Evolutionary conservation across 345 rosid genomes (phyloP).

Genomic region (Kandelia obovata): DNA sequence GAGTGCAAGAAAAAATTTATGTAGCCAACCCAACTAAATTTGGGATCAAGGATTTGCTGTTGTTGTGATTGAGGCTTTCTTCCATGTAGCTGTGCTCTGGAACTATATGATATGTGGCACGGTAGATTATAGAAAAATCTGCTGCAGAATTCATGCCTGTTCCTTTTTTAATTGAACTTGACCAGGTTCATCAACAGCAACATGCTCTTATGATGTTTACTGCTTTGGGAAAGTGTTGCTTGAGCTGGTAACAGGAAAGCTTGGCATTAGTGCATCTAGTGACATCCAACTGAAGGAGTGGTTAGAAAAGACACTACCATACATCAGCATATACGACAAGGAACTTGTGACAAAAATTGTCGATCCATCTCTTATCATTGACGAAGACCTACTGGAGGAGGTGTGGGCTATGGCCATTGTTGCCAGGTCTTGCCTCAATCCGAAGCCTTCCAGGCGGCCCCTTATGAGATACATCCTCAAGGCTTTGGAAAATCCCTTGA

Average conservation of each 20-base stretch:
- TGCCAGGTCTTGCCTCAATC: conserved; percentile 91
- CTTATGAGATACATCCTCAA: conserved; percentile 87
- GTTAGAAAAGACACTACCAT: conserved; percentile 67
- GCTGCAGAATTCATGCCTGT: not conserved
- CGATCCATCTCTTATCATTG: conserved; percentile 82
- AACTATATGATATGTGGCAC: too few species aligned
- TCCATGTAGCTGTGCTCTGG: too few species aligned
- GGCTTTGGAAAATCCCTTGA: conserved; percentile 88
- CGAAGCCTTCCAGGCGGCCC: conserved; percentile 87
- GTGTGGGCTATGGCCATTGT: conserved; percentile 99
- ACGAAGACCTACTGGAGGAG: conserved; percentile 92
- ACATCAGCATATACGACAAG: conserved; percentile 83
- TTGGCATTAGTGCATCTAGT: conserved; percentile 69
- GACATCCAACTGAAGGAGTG: conserved; percentile 60
- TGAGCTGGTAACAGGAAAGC: conserved; percentile 89
- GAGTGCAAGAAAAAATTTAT: too few species aligned
- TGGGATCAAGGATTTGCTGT: too few species aligned
- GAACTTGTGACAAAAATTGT: conserved; percentile 85
- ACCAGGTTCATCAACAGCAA: conserved; percentile 55
- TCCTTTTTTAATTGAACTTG: not conserved
- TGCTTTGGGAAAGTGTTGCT: conserved; percentile 96
- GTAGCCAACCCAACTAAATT: too few species aligned
- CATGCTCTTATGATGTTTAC: conserved; percentile 79
- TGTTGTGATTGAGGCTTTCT: too few species aligned
- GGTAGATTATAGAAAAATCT: too few species aligned